A percentile compares a stretch with the other conserved stretches of the same genome.
Evolutionary conservation across 2,329 filamentous ascomycete genomes (phyloP).

Genomic region (Verticillium isaacii): DNA sequence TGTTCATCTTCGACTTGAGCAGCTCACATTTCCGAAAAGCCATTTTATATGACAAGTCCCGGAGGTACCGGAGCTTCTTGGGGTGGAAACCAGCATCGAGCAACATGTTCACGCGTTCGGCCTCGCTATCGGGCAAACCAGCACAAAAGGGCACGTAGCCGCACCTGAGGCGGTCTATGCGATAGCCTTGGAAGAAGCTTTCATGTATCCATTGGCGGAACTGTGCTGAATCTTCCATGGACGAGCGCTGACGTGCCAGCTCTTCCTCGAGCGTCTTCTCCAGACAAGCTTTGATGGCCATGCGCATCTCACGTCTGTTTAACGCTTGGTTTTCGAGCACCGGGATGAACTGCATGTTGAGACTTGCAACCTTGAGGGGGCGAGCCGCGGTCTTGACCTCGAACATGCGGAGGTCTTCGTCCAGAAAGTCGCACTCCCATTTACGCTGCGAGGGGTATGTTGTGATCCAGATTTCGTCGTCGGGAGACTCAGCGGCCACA

Average conservation of each 20-base stretch:
- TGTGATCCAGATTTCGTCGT: slow-evolving; percentile 57
- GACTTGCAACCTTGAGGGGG: slow-evolving; percentile 42
- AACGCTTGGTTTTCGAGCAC: slow-evolving; percentile 59
- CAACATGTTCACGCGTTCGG: slow-evolving; percentile 50
- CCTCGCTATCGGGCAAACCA: slow-evolving; percentile 42
- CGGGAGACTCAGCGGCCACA: slow-evolving; percentile 44
- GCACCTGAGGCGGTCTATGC: slow-evolving; percentile 30
- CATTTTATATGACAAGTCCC: slow-evolving; percentile 39
- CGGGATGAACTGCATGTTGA: slow-evolving; percentile 66
- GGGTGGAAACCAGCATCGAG: slow-evolving; percentile 58
- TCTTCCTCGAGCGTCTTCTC: slow-evolving; percentile 43
- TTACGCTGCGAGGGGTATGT: slow-evolving; percentile 65
- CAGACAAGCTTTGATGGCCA: slow-evolving; percentile 44
- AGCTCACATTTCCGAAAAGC: slow-evolving; percentile 47
- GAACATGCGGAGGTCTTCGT: slow-evolving; percentile 54
- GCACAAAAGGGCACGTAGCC: slow-evolving; percentile 38
- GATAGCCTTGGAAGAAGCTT: slow-evolving; percentile 21
- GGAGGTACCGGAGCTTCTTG: slow-evolving; percentile 39
- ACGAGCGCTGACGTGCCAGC: slow-evolving; percentile 44
- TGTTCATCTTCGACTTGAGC: slow-evolving; percentile 52
- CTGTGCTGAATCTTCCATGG: slow-evolving; percentile 42
- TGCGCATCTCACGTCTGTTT: slow-evolving; percentile 36
- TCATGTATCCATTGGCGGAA: slow-evolving; percentile 52
- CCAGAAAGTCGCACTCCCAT: slow-evolving; percentile 49
- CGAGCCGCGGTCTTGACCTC: slow-evolving; percentile 52